Conservation (phyloP, 2,329 filamentous ascomycete genomes). For the Claviceps digitariae region DNA sequence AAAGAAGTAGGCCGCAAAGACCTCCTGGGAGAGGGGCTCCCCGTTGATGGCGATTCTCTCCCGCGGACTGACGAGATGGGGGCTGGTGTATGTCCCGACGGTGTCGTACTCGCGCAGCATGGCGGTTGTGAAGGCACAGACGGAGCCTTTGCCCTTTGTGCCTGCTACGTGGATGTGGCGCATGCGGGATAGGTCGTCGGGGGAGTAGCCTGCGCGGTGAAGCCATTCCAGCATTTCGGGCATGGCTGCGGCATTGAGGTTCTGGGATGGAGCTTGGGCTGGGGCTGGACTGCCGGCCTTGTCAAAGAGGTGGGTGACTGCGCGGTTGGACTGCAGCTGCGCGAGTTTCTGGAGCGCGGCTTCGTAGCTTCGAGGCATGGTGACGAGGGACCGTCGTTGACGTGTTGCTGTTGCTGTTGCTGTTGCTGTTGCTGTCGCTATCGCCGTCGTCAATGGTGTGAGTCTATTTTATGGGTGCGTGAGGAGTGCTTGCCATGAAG, state of each 20-base stretch:
- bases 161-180: slow-evolving; percentile 71
- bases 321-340: slow-evolving; percentile 66
- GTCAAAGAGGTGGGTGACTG: slow-evolving; percentile 40
- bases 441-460: neutral
- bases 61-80: slow-evolving; percentile 69
- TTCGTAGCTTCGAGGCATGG: slow-evolving; percentile 32
- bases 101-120: slow-evolving; percentile 44
- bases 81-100: slow-evolving; percentile 73
- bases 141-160: slow-evolving; percentile 89
- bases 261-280: slow-evolving; percentile 30
- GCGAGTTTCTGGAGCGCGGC: slow-evolving; percentile 63
- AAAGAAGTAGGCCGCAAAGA: slow-evolving; percentile 69
- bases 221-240: slow-evolving; percentile 76
- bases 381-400: neutral
- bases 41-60: slow-evolving; percentile 78
- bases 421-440: too few relatives aligned
- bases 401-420: neutral
- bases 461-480: neutral
- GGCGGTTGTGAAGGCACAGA: slow-evolving; percentile 68
- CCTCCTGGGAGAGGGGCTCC: slow-evolving; percentile 48
- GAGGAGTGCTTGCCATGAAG: neutral
- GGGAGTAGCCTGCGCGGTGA: slow-evolving; percentile 57
- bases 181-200: slow-evolving; percentile 27
- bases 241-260: slow-evolving; percentile 59
- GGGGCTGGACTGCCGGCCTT: slow-evolving; percentile 6